These are phyloP conservation scores for Salix koriyanagi DNA, from an alignment of 345 rosid species.

Conservation along the genomic window DNA sequence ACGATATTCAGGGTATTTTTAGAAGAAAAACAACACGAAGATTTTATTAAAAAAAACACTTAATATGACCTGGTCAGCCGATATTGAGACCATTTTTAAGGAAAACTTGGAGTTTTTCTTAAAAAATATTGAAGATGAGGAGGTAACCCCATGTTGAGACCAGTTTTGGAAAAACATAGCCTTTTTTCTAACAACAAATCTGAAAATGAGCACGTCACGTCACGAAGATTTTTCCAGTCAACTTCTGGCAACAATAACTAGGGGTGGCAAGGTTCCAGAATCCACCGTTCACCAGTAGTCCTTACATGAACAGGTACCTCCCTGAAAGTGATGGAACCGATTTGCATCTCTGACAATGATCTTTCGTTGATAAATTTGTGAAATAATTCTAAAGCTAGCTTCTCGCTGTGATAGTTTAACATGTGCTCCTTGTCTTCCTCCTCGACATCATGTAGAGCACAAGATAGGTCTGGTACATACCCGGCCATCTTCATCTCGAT, in stretches of 20 bases:
- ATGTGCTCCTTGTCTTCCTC: constrained; percentile 53
- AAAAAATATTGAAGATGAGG: too few species aligned
- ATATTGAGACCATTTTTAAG: too few species aligned
- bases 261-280: not conserved
- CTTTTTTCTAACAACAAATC: too few species aligned
- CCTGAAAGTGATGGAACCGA: constrained; percentile 44
- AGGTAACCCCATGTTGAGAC: too few species aligned
- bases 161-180: too few species aligned
- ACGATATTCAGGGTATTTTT: too few species aligned
- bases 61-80: too few species aligned
- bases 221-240: not conserved
- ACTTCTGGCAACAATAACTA: not conserved
- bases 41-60: too few species aligned
- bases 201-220: too few species aligned
- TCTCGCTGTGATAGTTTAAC: constrained; percentile 53
- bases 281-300: constrained; percentile 36
- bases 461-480: constrained; percentile 42
- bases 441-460: constrained; percentile 50
- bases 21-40: too few species aligned
- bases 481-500: constrained; percentile 45
- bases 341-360: constrained; percentile 44
- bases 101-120: too few species aligned
- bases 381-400: constrained; percentile 49
- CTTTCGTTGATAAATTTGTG: constrained; percentile 28
- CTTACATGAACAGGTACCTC: constrained; percentile 42